A percentile compares a stretch with the other conserved stretches of the same genome.
These are phyloP conservation scores for Euphorbia pulcherrima DNA, from an alignment of 345 rosid genomes.

Conservation along the genomic window DNA sequence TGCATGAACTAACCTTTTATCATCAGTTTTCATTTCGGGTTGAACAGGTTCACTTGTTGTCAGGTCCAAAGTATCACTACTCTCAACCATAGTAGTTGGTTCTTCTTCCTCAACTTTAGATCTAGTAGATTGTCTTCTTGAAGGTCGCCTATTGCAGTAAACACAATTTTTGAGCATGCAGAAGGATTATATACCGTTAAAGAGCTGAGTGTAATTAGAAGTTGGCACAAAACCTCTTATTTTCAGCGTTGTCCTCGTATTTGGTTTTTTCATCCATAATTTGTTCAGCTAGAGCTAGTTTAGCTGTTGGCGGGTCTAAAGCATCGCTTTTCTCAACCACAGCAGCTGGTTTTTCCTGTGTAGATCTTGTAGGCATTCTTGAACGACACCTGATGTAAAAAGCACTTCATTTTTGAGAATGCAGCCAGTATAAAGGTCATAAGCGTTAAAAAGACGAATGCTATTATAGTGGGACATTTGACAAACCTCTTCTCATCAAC, in stretches of 20 bases:
- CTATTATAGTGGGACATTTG: not conserved
- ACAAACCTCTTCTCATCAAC: slow-evolving; percentile 21
- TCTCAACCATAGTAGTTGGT: slow-evolving; percentile 16
- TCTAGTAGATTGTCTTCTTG: slow-evolving; percentile 27
- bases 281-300: not conserved
- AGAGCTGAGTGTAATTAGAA: not conserved
- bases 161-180: not conserved
- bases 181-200: not conserved
- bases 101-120: slow-evolving; percentile 15
- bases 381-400: slow-evolving; percentile 19
- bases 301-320: not conserved
- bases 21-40: not conserved
- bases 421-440: not conserved
- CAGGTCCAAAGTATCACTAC: not conserved
- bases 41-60: not conserved
- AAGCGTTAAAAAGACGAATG: too few species aligned
- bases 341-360: slow-evolving; percentile 16
- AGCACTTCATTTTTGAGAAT: not conserved
- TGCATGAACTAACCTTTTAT: slow-evolving; percentile 12
- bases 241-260: slow-evolving; percentile 6
- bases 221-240: slow-evolving; percentile 16
- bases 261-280: not conserved
- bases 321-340: slow-evolving; percentile 1
- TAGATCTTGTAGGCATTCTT: slow-evolving; percentile 26
- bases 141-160: slow-evolving; percentile 18